Evolutionary conservation across 2,329 filamentous ascomycete species (phyloP).

Genomic region (Boeremia lycopersici): DNA sequence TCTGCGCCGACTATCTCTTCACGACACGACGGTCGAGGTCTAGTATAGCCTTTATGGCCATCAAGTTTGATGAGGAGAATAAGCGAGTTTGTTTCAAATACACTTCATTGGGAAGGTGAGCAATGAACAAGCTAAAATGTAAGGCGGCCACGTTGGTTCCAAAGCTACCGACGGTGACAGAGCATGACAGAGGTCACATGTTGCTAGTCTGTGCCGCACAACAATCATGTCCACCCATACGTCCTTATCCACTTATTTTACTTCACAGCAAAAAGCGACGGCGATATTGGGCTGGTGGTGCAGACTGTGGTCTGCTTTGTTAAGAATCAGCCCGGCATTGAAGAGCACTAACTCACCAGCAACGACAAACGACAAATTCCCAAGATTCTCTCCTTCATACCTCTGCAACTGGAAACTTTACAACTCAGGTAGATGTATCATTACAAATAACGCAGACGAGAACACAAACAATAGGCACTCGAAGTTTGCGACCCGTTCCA

Average conservation of each 20-base stretch:
- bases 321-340: too few relatives aligned
- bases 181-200: not conserved
- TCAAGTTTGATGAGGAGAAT: not conserved
- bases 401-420: too few relatives aligned
- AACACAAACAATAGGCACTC: too few relatives aligned
- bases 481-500: too few relatives aligned
- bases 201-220: not conserved
- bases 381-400: too few relatives aligned
- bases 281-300: not conserved
- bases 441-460: too few relatives aligned
- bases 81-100: not conserved
- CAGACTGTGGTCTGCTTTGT: too few relatives aligned
- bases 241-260: too few relatives aligned
- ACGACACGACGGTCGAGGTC: not conserved
- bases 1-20: not conserved
- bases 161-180: not conserved
- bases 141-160: not conserved
- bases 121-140: not conserved
- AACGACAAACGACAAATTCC: too few relatives aligned
- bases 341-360: too few relatives aligned
- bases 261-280: not conserved
- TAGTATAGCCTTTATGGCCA: not conserved
- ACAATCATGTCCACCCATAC: not conserved
- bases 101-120: not conserved
- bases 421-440: too few relatives aligned